A percentile compares a stretch with the other conserved stretches of the same genome.
Evolutionary conservation across 345 rosid species (phyloP).

Genomic region (Brassica rapa): DNA sequence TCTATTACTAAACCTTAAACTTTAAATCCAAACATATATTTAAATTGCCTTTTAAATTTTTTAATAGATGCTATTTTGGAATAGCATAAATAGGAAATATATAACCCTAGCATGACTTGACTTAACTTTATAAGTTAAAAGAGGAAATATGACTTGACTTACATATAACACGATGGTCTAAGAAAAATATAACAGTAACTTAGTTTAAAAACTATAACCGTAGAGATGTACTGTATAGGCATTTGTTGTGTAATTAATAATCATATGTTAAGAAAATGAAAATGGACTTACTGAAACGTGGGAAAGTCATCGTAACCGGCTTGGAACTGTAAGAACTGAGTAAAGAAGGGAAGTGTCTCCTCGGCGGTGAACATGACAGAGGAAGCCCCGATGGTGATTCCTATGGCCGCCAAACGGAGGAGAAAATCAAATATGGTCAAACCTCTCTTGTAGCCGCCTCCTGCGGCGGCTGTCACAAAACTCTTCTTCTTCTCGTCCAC

Average conservation of each 20-base stretch:
- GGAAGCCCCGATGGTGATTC: slow-evolving; percentile 57
- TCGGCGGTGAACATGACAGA: slow-evolving; percentile 63
- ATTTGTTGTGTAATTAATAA: slow-evolving; percentile 12
- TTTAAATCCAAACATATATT: neutral
- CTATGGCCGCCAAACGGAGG: slow-evolving; percentile 60
- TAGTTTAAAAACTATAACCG: neutral
- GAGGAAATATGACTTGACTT: neutral
- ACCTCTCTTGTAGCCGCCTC: slow-evolving; percentile 55
- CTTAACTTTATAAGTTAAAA: no score
- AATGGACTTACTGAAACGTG: slow-evolving; percentile 53
- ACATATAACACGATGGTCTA: neutral
- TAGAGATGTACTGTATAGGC: neutral
- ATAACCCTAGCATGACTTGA: neutral
- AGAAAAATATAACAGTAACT: neutral
- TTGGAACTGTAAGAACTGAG: slow-evolving; percentile 86
- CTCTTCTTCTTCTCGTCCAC: slow-evolving; percentile 28
- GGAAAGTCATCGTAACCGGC: slow-evolving; percentile 81
- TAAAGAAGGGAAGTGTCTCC: slow-evolving; percentile 84
- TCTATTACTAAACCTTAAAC: neutral
- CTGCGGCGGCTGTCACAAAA: neutral
- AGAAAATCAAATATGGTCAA: slow-evolving; percentile 70
- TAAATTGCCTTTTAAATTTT: neutral
- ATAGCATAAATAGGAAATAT: neutral
- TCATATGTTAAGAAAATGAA: neutral
- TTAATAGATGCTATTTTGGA: neutral